phyloP scores from a whole-genome alignment of 176 grass and related monocot species.

The Bromus sterilis region DNA sequence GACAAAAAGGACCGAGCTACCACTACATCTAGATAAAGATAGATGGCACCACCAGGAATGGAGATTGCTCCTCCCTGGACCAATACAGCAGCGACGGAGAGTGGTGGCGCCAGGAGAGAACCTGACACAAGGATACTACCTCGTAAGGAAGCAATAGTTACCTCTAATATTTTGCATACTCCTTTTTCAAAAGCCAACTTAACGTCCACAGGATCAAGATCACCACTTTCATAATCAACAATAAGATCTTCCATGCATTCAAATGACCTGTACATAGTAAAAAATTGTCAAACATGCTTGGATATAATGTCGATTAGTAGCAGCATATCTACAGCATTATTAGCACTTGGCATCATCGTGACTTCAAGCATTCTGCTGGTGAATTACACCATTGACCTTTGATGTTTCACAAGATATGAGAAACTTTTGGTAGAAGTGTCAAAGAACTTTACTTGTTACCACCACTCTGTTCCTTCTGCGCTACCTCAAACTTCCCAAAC shows the following conservation, averaged over 20 bases:
- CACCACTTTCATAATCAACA: slow-evolving; percentile 43
- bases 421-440: not conserved
- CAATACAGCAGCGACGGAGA: too few relatives aligned
- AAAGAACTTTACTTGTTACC: not conserved
- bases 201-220: slow-evolving; percentile 38
- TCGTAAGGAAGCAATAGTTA: not conserved
- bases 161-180: slow-evolving; percentile 27
- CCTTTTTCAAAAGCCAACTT: slow-evolving; percentile 46
- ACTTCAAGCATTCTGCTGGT: not conserved
- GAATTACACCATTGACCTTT: not conserved
- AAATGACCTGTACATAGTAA: slow-evolving; percentile 24
- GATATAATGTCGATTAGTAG: not conserved
- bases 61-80: too few relatives aligned
- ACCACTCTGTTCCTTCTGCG: not conserved
- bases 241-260: slow-evolving; percentile 44
- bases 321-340: not conserved
- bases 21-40: too few relatives aligned
- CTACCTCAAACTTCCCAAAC: slow-evolving; percentile 48
- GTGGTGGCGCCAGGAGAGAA: too few relatives aligned
- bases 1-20: too few relatives aligned
- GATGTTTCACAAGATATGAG: not conserved
- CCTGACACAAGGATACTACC: not conserved
- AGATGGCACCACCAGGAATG: too few relatives aligned
- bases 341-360: not conserved
- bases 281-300: not conserved